Evolutionary conservation across 2,329 filamentous ascomycete genomes (phyloP).

Genomic region (Colletotrichum tanaceti): DNA sequence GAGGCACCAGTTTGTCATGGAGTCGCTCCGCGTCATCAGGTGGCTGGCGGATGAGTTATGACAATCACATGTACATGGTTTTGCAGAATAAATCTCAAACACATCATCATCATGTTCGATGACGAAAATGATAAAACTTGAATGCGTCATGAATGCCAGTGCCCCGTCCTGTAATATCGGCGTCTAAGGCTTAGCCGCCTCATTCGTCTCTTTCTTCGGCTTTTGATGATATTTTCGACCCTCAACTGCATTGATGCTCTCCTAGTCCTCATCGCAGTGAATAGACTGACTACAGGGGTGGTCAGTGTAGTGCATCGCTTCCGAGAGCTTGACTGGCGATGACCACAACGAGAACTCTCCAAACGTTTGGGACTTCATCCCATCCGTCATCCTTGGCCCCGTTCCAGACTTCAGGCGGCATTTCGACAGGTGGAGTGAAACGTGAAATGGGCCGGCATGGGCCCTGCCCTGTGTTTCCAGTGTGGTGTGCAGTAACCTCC

Average conservation of each 20-base stretch:
- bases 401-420: slow-evolving; percentile 1
- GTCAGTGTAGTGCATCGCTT: too few species aligned
- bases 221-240: not conserved
- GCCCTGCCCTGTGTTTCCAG: not conserved
- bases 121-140: not conserved
- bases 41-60: slow-evolving; percentile 38
- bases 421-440: not conserved
- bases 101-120: not conserved
- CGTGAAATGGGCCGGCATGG: not conserved
- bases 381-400: not conserved
- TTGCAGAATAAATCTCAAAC: too few species aligned
- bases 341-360: not conserved
- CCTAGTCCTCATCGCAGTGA: not conserved
- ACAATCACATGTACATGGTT: not conserved
- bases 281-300: not conserved
- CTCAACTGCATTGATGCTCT: not conserved
- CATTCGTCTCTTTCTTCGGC: not conserved
- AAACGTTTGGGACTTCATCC: slow-evolving; percentile 21
- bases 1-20: slow-evolving; percentile 30
- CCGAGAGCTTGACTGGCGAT: not conserved
- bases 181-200: too few species aligned
- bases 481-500: not conserved
- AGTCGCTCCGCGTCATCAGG: slow-evolving; percentile 35
- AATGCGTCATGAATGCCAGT: not conserved
- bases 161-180: too few species aligned